Evolutionary conservation across 192 early-diverging fungal genomes (phyloP).

Genomic region (Umbelopsis sp.): DNA sequence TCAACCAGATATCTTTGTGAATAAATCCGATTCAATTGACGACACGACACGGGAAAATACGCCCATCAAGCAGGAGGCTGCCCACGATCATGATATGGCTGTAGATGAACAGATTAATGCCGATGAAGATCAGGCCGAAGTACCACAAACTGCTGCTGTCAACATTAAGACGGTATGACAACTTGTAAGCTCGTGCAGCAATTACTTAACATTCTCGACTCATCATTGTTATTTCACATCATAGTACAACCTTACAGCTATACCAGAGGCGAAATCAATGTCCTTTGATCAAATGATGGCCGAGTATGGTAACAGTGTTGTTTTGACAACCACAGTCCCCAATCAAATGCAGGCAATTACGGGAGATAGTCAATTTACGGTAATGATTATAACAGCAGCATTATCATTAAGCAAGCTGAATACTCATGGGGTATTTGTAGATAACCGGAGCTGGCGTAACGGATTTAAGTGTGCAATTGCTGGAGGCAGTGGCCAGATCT

Average conservation of each 20-base stretch:
- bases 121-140: not conserved
- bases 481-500: not conserved
- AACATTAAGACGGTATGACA: not conserved
- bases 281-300: not conserved
- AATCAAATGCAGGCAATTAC: not conserved
- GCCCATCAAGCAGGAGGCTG: not conserved
- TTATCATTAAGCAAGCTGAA: too few relatives aligned
- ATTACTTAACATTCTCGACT: not conserved
- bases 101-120: not conserved
- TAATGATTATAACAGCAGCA: not conserved
- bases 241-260: not conserved
- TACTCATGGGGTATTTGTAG: too few relatives aligned
- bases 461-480: not conserved
- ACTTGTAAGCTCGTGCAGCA: not conserved
- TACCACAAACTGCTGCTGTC: not conserved
- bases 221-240: too few relatives aligned
- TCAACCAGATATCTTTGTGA: conserved; percentile 1
- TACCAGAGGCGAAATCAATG: not conserved
- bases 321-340: not conserved
- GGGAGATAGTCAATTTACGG: not conserved
- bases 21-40: not conserved
- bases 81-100: not conserved
- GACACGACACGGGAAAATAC: not conserved
- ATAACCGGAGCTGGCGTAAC: not conserved
- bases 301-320: not conserved